Conservation (phyloP, 2,329 filamentous ascomycete genomes). For the Xylariaceae sp. region DNA sequence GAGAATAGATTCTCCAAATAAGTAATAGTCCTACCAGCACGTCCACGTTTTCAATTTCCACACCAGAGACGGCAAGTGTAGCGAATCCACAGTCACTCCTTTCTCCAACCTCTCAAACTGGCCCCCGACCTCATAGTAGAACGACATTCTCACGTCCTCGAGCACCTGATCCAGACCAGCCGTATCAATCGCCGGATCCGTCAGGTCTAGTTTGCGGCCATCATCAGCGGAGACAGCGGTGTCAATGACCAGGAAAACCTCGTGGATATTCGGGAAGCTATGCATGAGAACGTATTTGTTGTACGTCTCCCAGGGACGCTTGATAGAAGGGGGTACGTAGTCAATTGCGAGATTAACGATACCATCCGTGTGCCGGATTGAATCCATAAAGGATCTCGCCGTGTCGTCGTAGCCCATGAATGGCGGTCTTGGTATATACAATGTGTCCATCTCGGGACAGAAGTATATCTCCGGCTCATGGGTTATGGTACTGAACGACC, state of each 20-base stretch:
- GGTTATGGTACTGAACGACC: conserved; percentile 33
- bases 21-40: conserved; percentile 1
- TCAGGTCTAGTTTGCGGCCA: conserved; percentile 21
- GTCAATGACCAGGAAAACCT: conserved; percentile 36
- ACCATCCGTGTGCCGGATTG: conserved; percentile 34
- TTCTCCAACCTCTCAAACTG: conserved; percentile 17
- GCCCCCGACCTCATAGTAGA: conserved; percentile 30
- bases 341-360: conserved; percentile 41
- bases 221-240: conserved; percentile 13
- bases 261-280: conserved; percentile 30
- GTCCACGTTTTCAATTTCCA: conserved; percentile 27
- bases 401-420: conserved; percentile 39
- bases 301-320: conserved; percentile 47
- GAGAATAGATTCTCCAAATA: no score
- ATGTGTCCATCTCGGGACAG: conserved; percentile 30
- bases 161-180: conserved; percentile 24
- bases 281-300: conserved; percentile 44
- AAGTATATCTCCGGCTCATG: conserved; percentile 32
- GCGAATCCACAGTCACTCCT: conserved; percentile 21
- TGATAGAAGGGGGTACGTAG: conserved; percentile 40
- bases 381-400: conserved; percentile 37
- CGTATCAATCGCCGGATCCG: conserved; percentile 24
- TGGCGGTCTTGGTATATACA: conserved; percentile 38
- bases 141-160: conserved; percentile 29
- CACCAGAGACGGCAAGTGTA: conserved; percentile 26